Base-by-base conservation (phyloP, 768 basidiomycete genomes). In the Xanthoconium purpureum region DNA sequence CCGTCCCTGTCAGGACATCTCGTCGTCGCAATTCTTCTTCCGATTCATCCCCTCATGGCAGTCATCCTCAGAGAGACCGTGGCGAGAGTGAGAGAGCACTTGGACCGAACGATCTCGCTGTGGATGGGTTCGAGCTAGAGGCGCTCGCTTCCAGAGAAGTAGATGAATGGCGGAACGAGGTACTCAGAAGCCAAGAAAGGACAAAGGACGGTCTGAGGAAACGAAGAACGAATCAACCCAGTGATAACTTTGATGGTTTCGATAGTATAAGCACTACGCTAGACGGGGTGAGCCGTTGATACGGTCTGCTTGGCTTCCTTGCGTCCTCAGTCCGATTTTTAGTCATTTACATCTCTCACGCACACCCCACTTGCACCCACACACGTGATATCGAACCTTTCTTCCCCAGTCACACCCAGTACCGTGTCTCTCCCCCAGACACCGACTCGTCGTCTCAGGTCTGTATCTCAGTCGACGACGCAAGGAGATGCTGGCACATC, bases 81-180 rank as follows among this genome's bases (percentile, higher is more conserved):
- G 20, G 3, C 18, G 46, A 47, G n/a, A 33, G 10, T 10, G 46
- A 48, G 24, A 18, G 58, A 44, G 30, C 36, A 3, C 68, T 58
- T 17, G 65, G 56, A n/a, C 60, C 50, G 48, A 62, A 56, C 59
- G 59, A 43, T 64, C 35, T 54, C 20, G 32, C 55, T 50, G 45
- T 55, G 1, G 65, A 69, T 54, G 66, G 50, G 15, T 67, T 81
- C 29, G 84, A 85, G 63, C 72, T 88, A 5, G 80, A 83, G 43
- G 74, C 75, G n/a, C 72, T 85, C 42, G 74, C 77, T 43, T 74
- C 80, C 7, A 73, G 66, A 49, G 83, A 84, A 60, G 75, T 81
- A 12, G 71, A 73, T 18, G 79, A 80, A 68, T 84, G 84, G 85
- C 71, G 82, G 54, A 75, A 69, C 13, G 71, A 78, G 50, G 73